phyloP scores from a whole-genome alignment of 1,284 basidiomycete genomes.

The Serendipita sp. region DNA sequence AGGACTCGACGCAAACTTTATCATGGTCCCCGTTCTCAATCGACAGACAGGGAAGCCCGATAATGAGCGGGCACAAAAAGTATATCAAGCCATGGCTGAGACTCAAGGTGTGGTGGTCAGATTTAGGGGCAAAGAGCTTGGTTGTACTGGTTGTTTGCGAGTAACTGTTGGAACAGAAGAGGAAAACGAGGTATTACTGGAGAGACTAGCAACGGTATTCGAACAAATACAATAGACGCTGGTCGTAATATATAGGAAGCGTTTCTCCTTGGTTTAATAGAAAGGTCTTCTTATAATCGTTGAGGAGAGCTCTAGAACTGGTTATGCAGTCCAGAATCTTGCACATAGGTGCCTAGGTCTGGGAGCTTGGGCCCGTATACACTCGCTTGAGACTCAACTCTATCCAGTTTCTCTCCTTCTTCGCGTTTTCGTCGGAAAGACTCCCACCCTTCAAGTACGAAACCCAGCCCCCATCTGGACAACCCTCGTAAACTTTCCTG shows the following conservation, averaged over 20 bases:
- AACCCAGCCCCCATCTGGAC: constrained; percentile 52
- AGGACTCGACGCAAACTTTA: constrained; percentile 82
- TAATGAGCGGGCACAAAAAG: constrained; percentile 48
- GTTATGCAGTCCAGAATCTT: too few species aligned
- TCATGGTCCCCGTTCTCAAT: constrained; percentile 67
- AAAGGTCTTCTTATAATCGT: too few species aligned
- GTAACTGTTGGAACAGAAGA: constrained; percentile 80
- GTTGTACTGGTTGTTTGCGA: constrained; percentile 78
- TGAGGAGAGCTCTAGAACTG: too few species aligned
- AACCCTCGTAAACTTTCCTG: constrained; percentile 53
- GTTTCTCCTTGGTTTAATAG: too few species aligned
- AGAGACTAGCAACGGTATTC: constrained; percentile 21
- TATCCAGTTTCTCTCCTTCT: too few species aligned
- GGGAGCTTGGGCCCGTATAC: too few species aligned
- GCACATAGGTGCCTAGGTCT: too few species aligned
- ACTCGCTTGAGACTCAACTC: too few species aligned
- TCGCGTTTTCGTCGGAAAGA: background rate
- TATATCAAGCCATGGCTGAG: constrained; percentile 82
- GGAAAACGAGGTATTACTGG: constrained; percentile 53
- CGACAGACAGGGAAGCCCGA: constrained; percentile 36
- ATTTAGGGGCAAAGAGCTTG: constrained; percentile 74
- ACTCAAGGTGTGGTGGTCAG: constrained; percentile 79
- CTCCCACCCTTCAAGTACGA: constrained; percentile 25
- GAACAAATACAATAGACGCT: constrained; percentile 9
- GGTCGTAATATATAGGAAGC: background rate